These are phyloP conservation scores for Handroanthus guayacan DNA, from an alignment of 257 asterid genomes.

Conservation along the genomic window DNA sequence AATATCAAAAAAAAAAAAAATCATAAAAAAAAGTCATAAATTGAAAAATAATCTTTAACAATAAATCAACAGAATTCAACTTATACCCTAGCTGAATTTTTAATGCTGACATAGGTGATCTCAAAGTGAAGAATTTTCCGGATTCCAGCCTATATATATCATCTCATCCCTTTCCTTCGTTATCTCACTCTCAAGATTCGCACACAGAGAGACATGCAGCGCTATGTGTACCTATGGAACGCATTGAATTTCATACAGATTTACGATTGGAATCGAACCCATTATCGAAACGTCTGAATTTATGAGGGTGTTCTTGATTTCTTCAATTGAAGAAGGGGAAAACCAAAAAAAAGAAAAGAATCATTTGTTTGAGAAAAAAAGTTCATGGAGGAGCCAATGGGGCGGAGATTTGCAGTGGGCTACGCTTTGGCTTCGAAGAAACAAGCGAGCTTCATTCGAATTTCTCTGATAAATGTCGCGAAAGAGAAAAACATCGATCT, in stretches of 20 bases:
- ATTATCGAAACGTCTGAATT: slow-evolving; percentile 29
- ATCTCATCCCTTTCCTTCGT: background rate
- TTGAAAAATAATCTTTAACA: too few relatives aligned
- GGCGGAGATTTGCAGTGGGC: slow-evolving; percentile 62
- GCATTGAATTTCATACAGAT: slow-evolving; percentile 15
- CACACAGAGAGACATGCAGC: slow-evolving; percentile 38
- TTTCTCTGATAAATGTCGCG: slow-evolving; percentile 61
- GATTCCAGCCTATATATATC: too few relatives aligned
- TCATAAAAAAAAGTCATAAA: too few relatives aligned
- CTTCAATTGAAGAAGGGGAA: slow-evolving; percentile 9
- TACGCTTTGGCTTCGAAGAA: slow-evolving; percentile 85
- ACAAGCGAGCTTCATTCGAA: slow-evolving; percentile 70
- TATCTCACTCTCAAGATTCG: slow-evolving; percentile 26
- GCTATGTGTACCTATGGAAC: slow-evolving; percentile 32
- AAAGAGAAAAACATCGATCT: slow-evolving; percentile 69
- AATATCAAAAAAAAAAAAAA: too few relatives aligned
- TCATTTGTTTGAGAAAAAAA: slow-evolving; percentile 4
- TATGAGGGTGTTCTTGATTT: slow-evolving; percentile 36
- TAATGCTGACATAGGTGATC: too few relatives aligned
- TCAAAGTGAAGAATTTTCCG: too few relatives aligned
- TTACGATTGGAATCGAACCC: slow-evolving; percentile 20
- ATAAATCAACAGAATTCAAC: too few relatives aligned
- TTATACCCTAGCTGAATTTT: too few relatives aligned
- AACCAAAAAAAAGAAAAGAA: background rate
- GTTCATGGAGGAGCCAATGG: slow-evolving; percentile 51